Evolutionary conservation across 192 early-diverging fungal species (phyloP), one percentile per base, ranked within the genome.

Genomic region (Gonapodya prolifera): DNA sequence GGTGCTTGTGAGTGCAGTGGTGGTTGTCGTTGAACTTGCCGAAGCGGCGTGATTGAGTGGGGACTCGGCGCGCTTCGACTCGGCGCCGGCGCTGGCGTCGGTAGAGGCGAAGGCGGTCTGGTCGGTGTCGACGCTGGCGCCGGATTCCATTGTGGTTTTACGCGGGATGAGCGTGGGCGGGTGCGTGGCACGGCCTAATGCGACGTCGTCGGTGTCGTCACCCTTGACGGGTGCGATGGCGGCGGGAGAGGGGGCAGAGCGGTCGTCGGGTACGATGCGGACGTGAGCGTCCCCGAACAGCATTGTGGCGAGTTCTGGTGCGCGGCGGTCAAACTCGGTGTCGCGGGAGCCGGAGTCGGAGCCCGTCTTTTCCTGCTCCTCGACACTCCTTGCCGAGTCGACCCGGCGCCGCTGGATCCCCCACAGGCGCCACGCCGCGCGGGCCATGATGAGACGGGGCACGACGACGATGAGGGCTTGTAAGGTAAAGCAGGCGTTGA

Each of bases 401-500:
- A 23, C 23, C 8, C 23, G 8, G 45, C 23, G 45, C 8, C 23
- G 8, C 45, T 23, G 45, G 8, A 61, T 8, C 23, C 45, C 23
- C 45, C 45, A 61, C 8, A 61, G 45, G 8, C 23, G 45, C 45
- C 8, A 23, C 23, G 23, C 23, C 45, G 23, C 23, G 45, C 8
- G 8, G 8, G 8, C 45, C 8, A 61, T 8, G 8, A 16, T 73
- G 2, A 18, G 28, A 13, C 71, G 16, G 2, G 71, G 71, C 28
- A 16, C 8, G 16, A 73, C 18, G 71, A 73, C 18, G 71, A 18
- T 18, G 28, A 73, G 71, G 8, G 71, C 71, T 18, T 73, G 18
- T 2, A 73, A 32, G 16, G 71, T 73, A 29, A 73, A 73, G 71
- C 71, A 73, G 8, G 71, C 71, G 71, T 73, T 73, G 18, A 73